These are phyloP conservation scores for Penicillium sp. DNA, from an alignment of 2,329 filamentous ascomycete genomes.

Conservation along the genomic window DNA sequence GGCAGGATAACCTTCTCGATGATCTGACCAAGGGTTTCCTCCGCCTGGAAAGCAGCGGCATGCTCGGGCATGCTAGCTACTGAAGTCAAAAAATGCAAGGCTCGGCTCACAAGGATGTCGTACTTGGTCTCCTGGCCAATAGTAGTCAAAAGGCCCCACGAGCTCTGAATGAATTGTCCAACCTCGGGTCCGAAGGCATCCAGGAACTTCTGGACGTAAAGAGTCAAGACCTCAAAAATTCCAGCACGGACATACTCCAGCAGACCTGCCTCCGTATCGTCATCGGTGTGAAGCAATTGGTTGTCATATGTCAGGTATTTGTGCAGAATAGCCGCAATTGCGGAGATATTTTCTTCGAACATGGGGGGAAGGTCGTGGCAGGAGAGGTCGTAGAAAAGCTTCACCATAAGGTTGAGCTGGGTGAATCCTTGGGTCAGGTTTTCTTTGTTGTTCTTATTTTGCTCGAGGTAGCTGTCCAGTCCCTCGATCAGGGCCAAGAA, in stretches of 20 bases:
- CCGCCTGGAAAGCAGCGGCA: constrained; percentile 80
- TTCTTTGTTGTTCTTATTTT: constrained; percentile 73
- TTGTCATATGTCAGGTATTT: constrained; percentile 94
- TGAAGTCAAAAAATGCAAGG: constrained; percentile 89
- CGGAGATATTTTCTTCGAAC: constrained; percentile 83
- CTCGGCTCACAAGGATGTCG: constrained; percentile 90
- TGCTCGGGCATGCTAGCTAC: constrained; percentile 77
- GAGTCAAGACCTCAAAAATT: constrained; percentile 85
- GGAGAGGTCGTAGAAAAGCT: constrained; percentile 95
- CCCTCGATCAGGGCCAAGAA: constrained; percentile 76
- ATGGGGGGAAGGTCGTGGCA: constrained; percentile 93
- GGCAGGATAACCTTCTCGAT: constrained; percentile 95
- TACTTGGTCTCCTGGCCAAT: constrained; percentile 88
- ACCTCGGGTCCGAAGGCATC: constrained; percentile 85
- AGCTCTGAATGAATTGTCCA: constrained; percentile 80
- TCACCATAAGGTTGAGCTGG: constrained; percentile 83
- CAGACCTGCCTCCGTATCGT: constrained; percentile 83
- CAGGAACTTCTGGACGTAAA: constrained; percentile 93
- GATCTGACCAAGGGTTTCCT: constrained; percentile 76
- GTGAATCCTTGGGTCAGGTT: constrained; percentile 76
- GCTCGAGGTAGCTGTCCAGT: constrained; percentile 61
- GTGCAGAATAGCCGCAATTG: constrained; percentile 76
- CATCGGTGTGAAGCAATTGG: constrained; percentile 75
- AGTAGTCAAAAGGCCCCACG: constrained; percentile 86
- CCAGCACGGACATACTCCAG: constrained; percentile 87